phyloP scores from a whole-genome alignment of 179 eudicot genomes.

The Kewa caespitosa region DNA sequence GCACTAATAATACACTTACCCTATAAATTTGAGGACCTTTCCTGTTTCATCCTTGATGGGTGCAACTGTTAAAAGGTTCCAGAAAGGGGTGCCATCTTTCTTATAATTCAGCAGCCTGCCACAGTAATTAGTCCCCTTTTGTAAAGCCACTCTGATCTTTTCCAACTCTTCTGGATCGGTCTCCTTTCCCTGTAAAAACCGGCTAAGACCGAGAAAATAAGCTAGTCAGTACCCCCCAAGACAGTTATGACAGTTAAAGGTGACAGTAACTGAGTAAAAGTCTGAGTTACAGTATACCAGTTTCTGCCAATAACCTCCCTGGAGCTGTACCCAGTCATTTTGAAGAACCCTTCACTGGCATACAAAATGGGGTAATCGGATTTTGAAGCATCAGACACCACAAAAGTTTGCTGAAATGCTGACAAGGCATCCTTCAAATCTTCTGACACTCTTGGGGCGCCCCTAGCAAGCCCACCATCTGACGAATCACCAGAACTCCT shows the following conservation, averaged over 20 bases:
- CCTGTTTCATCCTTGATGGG: conserved; percentile 92
- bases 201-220: conserved; percentile 41
- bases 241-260: conserved; percentile 7
- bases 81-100: conserved; percentile 92
- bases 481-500: conserved; percentile 85
- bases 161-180: conserved; percentile 87
- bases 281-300: conserved; percentile 37
- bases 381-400: conserved; percentile 89
- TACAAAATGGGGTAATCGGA: conserved; percentile 81
- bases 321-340: conserved; percentile 89
- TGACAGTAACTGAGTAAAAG: not conserved
- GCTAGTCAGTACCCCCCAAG: not conserved
- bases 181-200: conserved; percentile 83
- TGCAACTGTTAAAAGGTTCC: conserved; percentile 91
- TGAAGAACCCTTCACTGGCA: conserved; percentile 96
- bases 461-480: conserved; percentile 54
- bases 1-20: conserved; percentile 42
- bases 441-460: conserved; percentile 68
- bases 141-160: conserved; percentile 73
- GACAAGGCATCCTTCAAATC: conserved; percentile 87
- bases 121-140: conserved; percentile 63
- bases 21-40: conserved; percentile 78
- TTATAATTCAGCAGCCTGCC: conserved; percentile 92
- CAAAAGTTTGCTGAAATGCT: conserved; percentile 90
- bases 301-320: conserved; percentile 92